Base-by-base conservation (phyloP, 1,284 basidiomycete species). In the Malassezia cuniculi region DNA sequence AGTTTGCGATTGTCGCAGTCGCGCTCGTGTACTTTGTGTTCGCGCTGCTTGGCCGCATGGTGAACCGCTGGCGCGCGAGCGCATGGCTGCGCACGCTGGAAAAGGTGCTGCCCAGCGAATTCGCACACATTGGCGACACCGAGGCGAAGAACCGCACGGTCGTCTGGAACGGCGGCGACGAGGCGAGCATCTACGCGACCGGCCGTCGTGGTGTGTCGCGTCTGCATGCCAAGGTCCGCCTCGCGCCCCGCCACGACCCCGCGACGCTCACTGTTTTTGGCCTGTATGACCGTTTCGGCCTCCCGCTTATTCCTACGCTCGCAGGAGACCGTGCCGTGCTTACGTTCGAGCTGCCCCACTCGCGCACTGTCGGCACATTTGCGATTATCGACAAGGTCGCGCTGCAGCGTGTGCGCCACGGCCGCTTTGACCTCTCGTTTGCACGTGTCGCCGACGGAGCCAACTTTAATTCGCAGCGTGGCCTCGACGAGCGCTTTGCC, bases 371-470 rank as follows among this genome's bases (percentile, higher is more conserved):
- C 14, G 61, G 60, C 14, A 49, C 60, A 15, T 66, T 65, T 48
- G 57, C 57, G 4, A 31, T 66, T 5, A 53, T 60, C 35, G 48
- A 57, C 52, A 65, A 65, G 52, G 37, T 34, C 11, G 49, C 36
- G 4, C 41, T 66, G 14, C 55, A 50, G 24, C 24, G 36, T 26
- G 53, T 50, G 19, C 55, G 56, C 19, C 36, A 33, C 14, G 54
- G 48, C 8, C 53, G 63, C 27, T 66, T 52, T 39, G 63, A 66
- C 31, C 47, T 66, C 19, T 43, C 47, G 11, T 66, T 66, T 35
- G 44, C 60, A 38, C 59, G 57, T 27, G 48, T 62, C 33, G 42
- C 47, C 35, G 54, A 59, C 29, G 31, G 35, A 10, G 56, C 55
- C 14, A 41, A 39, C 17, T 45, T 52, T 17, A 50, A 48, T 34